Conservation (phyloP, 345 rosid genomes). For the Turritis glabra region DNA sequence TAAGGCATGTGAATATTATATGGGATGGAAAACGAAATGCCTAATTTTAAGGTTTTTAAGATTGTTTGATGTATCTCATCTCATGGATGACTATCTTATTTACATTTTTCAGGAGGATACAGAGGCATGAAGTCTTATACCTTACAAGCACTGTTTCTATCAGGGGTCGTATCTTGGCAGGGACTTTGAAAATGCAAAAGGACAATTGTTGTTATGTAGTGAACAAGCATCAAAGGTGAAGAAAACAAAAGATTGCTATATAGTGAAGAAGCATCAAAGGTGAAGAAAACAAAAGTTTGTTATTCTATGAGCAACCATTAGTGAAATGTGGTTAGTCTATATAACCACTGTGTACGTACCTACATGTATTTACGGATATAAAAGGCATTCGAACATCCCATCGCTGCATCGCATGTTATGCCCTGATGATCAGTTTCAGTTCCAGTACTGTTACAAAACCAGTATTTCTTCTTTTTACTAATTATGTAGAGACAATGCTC, state of each 20-base stretch:
- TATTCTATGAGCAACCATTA: no score
- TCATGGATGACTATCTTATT: neutral
- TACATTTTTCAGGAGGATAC: neutral
- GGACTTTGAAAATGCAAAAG: neutral
- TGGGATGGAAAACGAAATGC: no score
- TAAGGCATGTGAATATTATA: no score
- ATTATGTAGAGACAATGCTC: neutral
- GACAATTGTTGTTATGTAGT: neutral
- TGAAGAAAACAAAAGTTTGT: neutral
- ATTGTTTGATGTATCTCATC: neutral
- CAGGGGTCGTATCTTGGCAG: no score
- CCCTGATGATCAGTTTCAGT: no score
- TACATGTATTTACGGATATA: no score
- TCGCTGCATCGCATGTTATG: no score
- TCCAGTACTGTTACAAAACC: no score
- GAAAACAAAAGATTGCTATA: neutral
- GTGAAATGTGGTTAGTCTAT: no score
- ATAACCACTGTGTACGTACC: no score
- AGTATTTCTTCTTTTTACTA: neutral
- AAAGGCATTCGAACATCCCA: no score
- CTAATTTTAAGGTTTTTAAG: neutral
- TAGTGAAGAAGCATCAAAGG: neutral
- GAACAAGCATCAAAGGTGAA: neutral
- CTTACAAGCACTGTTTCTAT: neutral
- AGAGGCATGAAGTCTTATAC: neutral